Percentiles rank a stretch among this genome's conserved stretches.
These are phyloP conservation scores for Kodamaea leandrae DNA, from an alignment of 805 yeast genomes.

Conservation along the genomic window DNA sequence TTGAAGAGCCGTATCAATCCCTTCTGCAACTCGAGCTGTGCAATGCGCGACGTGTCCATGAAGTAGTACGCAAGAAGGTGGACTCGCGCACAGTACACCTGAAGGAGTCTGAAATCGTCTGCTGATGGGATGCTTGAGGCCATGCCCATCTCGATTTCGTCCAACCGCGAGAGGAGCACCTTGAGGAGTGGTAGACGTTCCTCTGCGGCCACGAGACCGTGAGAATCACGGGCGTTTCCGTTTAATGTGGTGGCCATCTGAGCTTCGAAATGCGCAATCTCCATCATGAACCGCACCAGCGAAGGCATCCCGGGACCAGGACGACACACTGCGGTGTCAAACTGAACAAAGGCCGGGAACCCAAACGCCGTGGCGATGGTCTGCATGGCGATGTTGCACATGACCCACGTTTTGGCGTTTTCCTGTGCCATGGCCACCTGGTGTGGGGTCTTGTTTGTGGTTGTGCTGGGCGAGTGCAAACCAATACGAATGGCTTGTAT, in stretches of 20 bases:
- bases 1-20: constrained; percentile 78
- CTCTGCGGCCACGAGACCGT: constrained; percentile 61
- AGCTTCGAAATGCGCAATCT: constrained; percentile 81
- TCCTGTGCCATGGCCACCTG: constrained; percentile 56
- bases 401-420: constrained; percentile 88
- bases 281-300: constrained; percentile 72
- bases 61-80: constrained; percentile 82
- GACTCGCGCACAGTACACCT: constrained; percentile 70
- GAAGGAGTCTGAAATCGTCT: constrained; percentile 70
- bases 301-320: constrained; percentile 47
- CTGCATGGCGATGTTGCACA: constrained; percentile 88
- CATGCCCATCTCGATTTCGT: constrained; percentile 66
- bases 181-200: constrained; percentile 75
- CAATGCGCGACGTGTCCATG: constrained; percentile 56
- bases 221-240: constrained; percentile 62
- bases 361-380: constrained; percentile 90
- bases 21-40: constrained; percentile 58
- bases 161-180: constrained; percentile 67
- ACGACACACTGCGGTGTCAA: constrained; percentile 52
- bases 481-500: constrained; percentile 93
- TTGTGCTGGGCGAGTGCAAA: constrained; percentile 58
- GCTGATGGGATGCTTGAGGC: constrained; percentile 34
- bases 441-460: constrained; percentile 20
- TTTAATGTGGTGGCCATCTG: constrained; percentile 77
- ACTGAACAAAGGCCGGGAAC: constrained; percentile 86